A percentile compares a stretch with the other conserved stretches of the same genome.
These are phyloP conservation scores for Flaveria trinervia DNA, from an alignment of 129 eudicot genomes.

Conservation along the genomic window DNA sequence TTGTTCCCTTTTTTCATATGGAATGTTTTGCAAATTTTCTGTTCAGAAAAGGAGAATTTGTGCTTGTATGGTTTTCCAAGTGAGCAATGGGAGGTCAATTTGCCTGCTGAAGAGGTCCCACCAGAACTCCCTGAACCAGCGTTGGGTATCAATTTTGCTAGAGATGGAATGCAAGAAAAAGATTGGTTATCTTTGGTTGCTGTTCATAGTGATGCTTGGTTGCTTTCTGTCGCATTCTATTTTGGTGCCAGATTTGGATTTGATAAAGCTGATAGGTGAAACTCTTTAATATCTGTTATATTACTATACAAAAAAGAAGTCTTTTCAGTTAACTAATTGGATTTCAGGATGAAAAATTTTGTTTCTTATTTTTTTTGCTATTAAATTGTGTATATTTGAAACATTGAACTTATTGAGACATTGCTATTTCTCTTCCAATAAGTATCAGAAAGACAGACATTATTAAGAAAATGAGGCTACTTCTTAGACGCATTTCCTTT, in stretches of 20 bases:
- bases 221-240: constrained; percentile 7
- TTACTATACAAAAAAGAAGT: not conserved
- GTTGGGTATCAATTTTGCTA: constrained; percentile 12
- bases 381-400: not conserved
- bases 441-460: not conserved
- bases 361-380: not conserved
- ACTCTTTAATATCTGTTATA: not conserved
- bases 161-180: constrained; percentile 14
- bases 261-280: constrained; percentile 16
- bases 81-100: constrained; percentile 14
- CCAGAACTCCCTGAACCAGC: constrained; percentile 13
- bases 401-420: not conserved
- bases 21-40: not conserved
- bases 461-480: not conserved
- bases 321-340: not conserved
- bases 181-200: constrained; percentile 13
- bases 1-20: not conserved
- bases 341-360: not conserved
- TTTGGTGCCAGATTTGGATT: constrained; percentile 16
- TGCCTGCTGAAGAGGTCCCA: constrained; percentile 15
- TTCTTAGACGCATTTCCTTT: not conserved
- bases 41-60: constrained; percentile 14
- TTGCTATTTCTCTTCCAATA: not conserved
- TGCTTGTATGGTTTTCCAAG: constrained; percentile 9
- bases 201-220: constrained; percentile 15